Evolutionary conservation across 768 basidiomycete species (phyloP), one percentile per base, ranked within the genome.

Genomic region (Kwoniella botswanensis): DNA sequence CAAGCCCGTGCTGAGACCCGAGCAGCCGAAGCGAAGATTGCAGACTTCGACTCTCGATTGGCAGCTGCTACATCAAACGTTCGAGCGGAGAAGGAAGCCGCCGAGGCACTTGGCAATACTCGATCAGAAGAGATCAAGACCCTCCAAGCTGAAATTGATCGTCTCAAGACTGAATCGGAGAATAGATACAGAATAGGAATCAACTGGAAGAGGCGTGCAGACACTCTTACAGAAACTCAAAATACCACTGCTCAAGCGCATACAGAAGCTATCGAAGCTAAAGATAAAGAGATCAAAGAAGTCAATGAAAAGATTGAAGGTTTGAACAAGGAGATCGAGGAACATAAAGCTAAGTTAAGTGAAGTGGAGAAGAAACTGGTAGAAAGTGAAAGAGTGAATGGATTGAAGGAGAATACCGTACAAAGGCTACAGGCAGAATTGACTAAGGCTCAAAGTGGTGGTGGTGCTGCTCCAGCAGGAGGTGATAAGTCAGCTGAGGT

Each of bases 391-490:
- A n/a, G 72, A 26, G 70, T 62, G 4, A 64, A 58, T 15, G 52
- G 22, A n/a, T 26, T 71, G 13, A 80, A 78, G 62, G 76, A 78
- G 52, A 61, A 52, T 41, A 76, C 77, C 10, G 75, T 80, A 4
- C 65, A 74, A 63, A 65, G 77, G 42, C 42, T 80, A 24, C 79
- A 80, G 60, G 53, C 65, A 15, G 79, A 80, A 50, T 63, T 79
- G 63, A 70, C 65, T 41, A 76, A 67, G 63, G 73, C 67, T 43
- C 56, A 61, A 29, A 50, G 67, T 42, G 58, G 55, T 26, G 53
- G 67, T 26, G 58, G 61, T 21, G 53, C 43, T 50, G 65, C 55
- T 12, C 50, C 59, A 11, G 52, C 64, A 3, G 62, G 29, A 11
- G n/a, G 24, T 1, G 69, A 74, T 29, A 56, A 26, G 42, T 56